phyloP scores from a whole-genome alignment of 345 rosid genomes.

The Arabis alpina region DNA sequence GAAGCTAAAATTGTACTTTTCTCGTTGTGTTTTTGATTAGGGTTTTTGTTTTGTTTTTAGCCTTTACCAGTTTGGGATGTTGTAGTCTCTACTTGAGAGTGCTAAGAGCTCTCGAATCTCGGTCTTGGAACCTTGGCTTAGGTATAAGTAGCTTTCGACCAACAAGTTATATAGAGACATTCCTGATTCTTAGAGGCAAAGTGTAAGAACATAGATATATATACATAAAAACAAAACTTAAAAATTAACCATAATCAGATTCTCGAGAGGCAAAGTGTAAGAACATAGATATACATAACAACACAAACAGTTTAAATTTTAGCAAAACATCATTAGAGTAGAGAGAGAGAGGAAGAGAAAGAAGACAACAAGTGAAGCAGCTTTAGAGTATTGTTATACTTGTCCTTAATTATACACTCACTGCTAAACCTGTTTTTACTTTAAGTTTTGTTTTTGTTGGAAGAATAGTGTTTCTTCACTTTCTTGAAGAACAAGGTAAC shows the following conservation, averaged over 20 bases:
- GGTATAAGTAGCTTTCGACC: too few relatives aligned
- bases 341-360: slow-evolving; percentile 28
- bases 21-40: too few relatives aligned
- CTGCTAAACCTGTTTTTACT: slow-evolving; percentile 30
- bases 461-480: slow-evolving; percentile 42
- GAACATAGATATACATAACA: slow-evolving; percentile 34
- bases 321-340: slow-evolving; percentile 15
- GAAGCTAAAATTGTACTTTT: too few relatives aligned
- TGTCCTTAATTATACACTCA: slow-evolving; percentile 33
- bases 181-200: too few relatives aligned
- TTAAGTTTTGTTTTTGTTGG: not conserved
- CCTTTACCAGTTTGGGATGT: too few relatives aligned
- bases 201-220: too few relatives aligned
- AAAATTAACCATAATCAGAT: slow-evolving; percentile 3
- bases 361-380: slow-evolving; percentile 43
- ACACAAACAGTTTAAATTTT: slow-evolving; percentile 28
- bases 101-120: too few relatives aligned
- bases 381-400: slow-evolving; percentile 25
- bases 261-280: slow-evolving; percentile 28
- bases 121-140: too few relatives aligned
- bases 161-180: too few relatives aligned
- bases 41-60: too few relatives aligned
- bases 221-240: not conserved
- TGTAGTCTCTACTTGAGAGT: too few relatives aligned
- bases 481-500: slow-evolving; percentile 56